Percentiles rank a stretch among this genome's conserved stretches.
Conservation (phyloP, 371 early-diverging fungal genomes). For the Zancudomyces culisetae region DNA sequence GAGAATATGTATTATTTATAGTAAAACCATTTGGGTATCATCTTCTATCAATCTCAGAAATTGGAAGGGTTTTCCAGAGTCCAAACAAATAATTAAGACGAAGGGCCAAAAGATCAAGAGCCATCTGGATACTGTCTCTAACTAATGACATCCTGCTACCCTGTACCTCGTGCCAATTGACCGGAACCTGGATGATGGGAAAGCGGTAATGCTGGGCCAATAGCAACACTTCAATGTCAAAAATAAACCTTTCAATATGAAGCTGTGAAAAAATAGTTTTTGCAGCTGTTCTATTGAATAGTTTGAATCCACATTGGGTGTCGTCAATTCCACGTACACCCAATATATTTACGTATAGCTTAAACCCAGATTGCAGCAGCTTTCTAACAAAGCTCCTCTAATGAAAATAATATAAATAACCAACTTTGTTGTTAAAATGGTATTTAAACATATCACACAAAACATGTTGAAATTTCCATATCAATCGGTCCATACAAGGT, state of each 20-base stretch:
- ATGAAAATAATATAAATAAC: not conserved
- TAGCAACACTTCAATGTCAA: conserved; percentile 85
- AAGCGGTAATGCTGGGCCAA: conserved; percentile 46
- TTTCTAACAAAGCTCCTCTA: conserved; percentile 77
- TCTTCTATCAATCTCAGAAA: too few relatives aligned
- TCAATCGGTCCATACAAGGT: too few relatives aligned
- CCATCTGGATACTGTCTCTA: conserved; percentile 75
- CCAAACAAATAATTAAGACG: conserved; percentile 70
- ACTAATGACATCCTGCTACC: conserved; percentile 80
- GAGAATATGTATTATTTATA: too few relatives aligned
- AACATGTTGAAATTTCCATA: too few relatives aligned
- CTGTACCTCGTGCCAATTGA: conserved; percentile 90
- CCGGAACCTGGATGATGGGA: conserved; percentile 71
- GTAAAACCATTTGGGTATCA: too few relatives aligned
- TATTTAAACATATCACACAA: conserved; percentile 11
- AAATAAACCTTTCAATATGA: conserved; percentile 91
- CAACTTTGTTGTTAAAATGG: not conserved
- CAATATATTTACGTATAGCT: conserved; percentile 59
- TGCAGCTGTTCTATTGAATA: conserved; percentile 67
- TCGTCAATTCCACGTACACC: conserved; percentile 70
- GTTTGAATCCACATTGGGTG: conserved; percentile 94
- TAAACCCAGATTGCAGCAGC: conserved; percentile 81
- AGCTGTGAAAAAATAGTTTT: conserved; percentile 60
- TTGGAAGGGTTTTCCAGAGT: conserved; percentile 32
- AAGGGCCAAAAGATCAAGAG: conserved; percentile 65